phyloP scores from a whole-genome alignment of 352 stramenopile species.

The Thalassiosira hispida region DNA sequence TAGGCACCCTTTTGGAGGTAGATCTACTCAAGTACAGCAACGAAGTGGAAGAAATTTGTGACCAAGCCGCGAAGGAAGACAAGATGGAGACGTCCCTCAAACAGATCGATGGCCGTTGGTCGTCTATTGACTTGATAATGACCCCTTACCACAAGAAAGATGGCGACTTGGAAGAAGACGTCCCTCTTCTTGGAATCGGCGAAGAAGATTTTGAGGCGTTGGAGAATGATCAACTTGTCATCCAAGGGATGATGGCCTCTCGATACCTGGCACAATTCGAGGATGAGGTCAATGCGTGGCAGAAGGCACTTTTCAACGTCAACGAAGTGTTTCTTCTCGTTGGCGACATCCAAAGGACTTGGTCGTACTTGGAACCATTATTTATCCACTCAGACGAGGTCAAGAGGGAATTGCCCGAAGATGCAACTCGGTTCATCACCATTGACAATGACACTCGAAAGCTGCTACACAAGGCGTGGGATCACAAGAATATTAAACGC shows the following conservation, averaged over 20 bases:
- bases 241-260: constrained; percentile 95
- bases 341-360: constrained; percentile 94
- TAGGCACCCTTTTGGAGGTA: constrained; percentile 91
- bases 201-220: constrained; percentile 97
- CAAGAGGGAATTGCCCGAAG: constrained; percentile 89
- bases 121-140: constrained; percentile 93
- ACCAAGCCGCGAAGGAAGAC: constrained; percentile 95
- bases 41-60: constrained; percentile 95
- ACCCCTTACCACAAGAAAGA: constrained; percentile 91
- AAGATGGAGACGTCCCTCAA: constrained; percentile 92
- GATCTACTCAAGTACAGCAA: constrained; percentile 93
- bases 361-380: constrained; percentile 93
- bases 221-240: constrained; percentile 95
- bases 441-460: constrained; percentile 85
- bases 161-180: constrained; percentile 84
- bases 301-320: constrained; percentile 75
- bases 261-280: constrained; percentile 96
- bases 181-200: constrained; percentile 90
- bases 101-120: constrained; percentile 91
- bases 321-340: constrained; percentile 92
- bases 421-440: constrained; percentile 88
- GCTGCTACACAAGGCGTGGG: constrained; percentile 82
- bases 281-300: constrained; percentile 88
- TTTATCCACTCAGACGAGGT: constrained; percentile 93
- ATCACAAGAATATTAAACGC: constrained; percentile 63